phyloP scores from a whole-genome alignment of 495 filamentous ascomycete genomes.

The Talaromyces nanjingensis region DNA sequence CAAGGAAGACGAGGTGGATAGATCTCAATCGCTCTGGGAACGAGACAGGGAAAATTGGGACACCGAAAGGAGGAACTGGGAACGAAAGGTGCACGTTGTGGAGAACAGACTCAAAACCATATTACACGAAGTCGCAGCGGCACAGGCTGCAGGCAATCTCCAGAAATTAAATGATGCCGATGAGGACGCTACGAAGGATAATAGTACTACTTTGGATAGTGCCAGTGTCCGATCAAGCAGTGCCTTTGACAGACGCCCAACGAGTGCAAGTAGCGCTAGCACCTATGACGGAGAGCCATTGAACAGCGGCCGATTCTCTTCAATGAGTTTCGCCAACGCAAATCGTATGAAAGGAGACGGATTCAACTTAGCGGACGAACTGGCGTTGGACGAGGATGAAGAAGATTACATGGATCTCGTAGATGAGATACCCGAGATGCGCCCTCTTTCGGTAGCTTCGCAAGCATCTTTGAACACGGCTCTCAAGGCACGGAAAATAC shows the following conservation, averaged over 20 bases:
- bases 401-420: slow-evolving; percentile 40
- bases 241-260: slow-evolving; percentile 43
- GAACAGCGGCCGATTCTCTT: slow-evolving; percentile 55
- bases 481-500: slow-evolving; percentile 42
- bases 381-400: slow-evolving; percentile 74
- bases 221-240: slow-evolving; percentile 72
- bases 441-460: slow-evolving; percentile 36
- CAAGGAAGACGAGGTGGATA: slow-evolving; percentile 77
- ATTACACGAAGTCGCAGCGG: slow-evolving; percentile 73
- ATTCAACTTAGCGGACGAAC: slow-evolving; percentile 80
- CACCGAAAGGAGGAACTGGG: slow-evolving; percentile 68
- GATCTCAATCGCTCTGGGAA: slow-evolving; percentile 68
- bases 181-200: slow-evolving; percentile 26
- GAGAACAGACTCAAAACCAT: slow-evolving; percentile 80
- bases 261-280: slow-evolving; percentile 57
- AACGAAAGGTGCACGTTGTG: slow-evolving; percentile 77
- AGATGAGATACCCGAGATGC: slow-evolving; percentile 42
- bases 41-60: slow-evolving; percentile 79
- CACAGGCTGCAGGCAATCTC: slow-evolving; percentile 47
- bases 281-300: slow-evolving; percentile 37
- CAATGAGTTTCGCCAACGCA: slow-evolving; percentile 46
- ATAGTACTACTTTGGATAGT: slow-evolving; percentile 52
- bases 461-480: slow-evolving; percentile 32
- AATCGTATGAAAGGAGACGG: slow-evolving; percentile 54
- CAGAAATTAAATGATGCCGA: slow-evolving; percentile 20